Conservation (phyloP, 179 eudicot genomes). For the Corrigiola litoralis region DNA sequence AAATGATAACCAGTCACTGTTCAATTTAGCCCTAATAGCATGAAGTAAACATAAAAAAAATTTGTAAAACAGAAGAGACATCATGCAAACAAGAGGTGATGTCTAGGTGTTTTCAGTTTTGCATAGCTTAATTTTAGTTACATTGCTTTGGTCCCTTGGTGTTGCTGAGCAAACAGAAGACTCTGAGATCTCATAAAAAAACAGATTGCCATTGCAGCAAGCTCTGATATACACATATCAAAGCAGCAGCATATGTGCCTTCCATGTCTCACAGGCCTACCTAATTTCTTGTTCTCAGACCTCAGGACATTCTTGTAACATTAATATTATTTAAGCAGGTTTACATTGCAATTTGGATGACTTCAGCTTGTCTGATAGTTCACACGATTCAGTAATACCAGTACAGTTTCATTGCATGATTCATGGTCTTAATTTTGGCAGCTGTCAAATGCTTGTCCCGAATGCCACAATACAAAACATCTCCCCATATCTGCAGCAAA, state of each 20-base stretch:
- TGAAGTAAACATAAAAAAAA: neutral
- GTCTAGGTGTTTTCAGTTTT: neutral
- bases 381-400: too few species aligned
- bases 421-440: neutral
- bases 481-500: neutral
- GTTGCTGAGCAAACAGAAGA: neutral
- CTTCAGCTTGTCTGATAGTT: neutral
- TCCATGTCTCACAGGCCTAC: neutral
- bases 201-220: neutral
- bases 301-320: neutral
- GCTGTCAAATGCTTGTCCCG: neutral
- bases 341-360: neutral
- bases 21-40: too few species aligned
- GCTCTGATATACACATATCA: neutral
- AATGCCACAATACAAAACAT: neutral
- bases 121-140: neutral
- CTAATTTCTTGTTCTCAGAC: neutral
- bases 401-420: too few species aligned
- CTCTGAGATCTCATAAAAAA: neutral
- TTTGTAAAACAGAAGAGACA: neutral
- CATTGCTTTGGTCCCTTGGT: neutral
- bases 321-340: neutral
- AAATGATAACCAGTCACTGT: too few species aligned
- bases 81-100: neutral
- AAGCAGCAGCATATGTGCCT: neutral